Conservation (phyloP, 2,329 filamentous ascomycete genomes). For the Conoideocrella luteorostrata region DNA sequence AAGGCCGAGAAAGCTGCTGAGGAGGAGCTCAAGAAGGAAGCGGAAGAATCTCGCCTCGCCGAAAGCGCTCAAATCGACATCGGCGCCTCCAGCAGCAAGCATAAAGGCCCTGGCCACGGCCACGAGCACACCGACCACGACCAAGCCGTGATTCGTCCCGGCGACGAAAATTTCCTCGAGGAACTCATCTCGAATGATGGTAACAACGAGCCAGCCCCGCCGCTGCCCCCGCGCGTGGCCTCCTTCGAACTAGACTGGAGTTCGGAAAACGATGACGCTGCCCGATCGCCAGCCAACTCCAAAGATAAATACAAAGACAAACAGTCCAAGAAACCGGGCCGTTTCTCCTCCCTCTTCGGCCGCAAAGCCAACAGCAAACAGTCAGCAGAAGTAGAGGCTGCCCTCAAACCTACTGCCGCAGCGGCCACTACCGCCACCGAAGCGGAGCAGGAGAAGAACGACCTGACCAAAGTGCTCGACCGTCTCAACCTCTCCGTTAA, state of each 20-base stretch:
- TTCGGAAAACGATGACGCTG: slow-evolving; percentile 23
- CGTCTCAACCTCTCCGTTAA: slow-evolving; percentile 75
- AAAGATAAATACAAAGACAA: slow-evolving; percentile 27
- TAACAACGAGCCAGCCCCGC: slow-evolving; percentile 41
- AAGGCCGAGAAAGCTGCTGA: slow-evolving; percentile 41
- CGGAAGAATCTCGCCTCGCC: slow-evolving; percentile 11
- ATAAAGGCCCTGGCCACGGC: slow-evolving; percentile 9
- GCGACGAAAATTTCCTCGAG: slow-evolving; percentile 54
- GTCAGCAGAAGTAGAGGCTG: too few species aligned
- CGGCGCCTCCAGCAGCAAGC: slow-evolving; percentile 4
- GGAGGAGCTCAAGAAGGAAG: slow-evolving; percentile 15
- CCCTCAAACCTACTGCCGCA: slow-evolving; percentile 27
- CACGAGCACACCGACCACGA: slow-evolving; percentile 9
- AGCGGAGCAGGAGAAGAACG: slow-evolving; percentile 53
- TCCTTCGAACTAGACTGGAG: slow-evolving; percentile 46
- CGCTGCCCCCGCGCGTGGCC: slow-evolving; percentile 48
- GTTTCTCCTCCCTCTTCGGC: slow-evolving; percentile 29
- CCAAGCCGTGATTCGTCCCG: slow-evolving; percentile 43
- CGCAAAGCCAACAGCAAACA: too few species aligned
- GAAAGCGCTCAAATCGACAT: slow-evolving; percentile 8
- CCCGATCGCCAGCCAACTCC: slow-evolving; percentile 24
- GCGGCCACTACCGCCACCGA: slow-evolving; percentile 32
- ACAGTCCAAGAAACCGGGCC: slow-evolving; percentile 26
- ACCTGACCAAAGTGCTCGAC: slow-evolving; percentile 74
- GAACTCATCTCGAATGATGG: slow-evolving; percentile 41